Evolutionary conservation across 176 grass and related monocot genomes (phyloP), one percentile per base, ranked within the genome.

Genomic region (Dendrocalamus sinicus): DNA sequence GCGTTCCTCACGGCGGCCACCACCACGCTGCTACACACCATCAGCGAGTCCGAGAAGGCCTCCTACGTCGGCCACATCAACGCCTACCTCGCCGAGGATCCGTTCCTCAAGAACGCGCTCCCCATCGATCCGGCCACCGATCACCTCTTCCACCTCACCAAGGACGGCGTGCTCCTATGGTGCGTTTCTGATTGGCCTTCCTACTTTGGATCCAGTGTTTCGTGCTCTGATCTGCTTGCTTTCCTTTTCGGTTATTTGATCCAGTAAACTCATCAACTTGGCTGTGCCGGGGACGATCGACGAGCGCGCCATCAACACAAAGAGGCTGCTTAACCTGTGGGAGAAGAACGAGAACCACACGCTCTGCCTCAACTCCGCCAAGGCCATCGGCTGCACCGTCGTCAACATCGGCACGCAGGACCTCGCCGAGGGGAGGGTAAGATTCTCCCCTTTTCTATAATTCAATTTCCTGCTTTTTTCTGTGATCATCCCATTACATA

Each of bases 301-400:
- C 8, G 96, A 98, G 83, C 88, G 93, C 54, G 93, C 93, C 46
- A 94, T 98, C 79, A 98, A 98, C 65, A 95, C 93, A 15, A 98
- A 98, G 80, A 95, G 68, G 80, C 64, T 90, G 67, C 83, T 98
- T 44, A 98, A 98, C 64, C 91, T 90, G 40, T 98, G 96, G 96
- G 96, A 98, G 82, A 98, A 98, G 91, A 98, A 95, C 23, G 96
- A 94, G 86, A 98, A 98, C 81, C 96, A 95, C 67, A 95, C 93
- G 12, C 93, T 98, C 59, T 95, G 93, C 75, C 93, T 98, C 75
- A 95, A 98, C 68, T 98, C 93, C 8, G 93, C 96, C 55, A 98
- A 92, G 88, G 96, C 96, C 32, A 98, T 98, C 12, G 96, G 96
- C 35, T 98, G 96, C 78, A 98, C 96, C 17, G 81, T 98, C 16